Evolutionary conservation across 148 eudicot species (phyloP).

Genomic region (Vaccinium macrocarpon): DNA sequence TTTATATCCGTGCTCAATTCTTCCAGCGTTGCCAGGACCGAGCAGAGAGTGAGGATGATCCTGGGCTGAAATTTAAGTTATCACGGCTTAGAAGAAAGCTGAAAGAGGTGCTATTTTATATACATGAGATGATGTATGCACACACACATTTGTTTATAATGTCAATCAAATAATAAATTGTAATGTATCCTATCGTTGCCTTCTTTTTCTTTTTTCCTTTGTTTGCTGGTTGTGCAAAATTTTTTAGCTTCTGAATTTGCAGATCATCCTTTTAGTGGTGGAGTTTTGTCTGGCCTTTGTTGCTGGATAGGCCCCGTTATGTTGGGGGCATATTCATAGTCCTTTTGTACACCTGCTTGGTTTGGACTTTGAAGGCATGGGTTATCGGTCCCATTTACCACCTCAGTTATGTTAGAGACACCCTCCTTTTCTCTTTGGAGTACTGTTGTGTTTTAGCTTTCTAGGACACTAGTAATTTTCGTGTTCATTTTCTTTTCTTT

Average conservation of each 20-base stretch:
- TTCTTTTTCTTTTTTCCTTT: neutral
- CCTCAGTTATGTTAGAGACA: neutral
- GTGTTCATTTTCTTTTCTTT: neutral
- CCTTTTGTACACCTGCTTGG: neutral
- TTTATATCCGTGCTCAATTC: conserved; percentile 63
- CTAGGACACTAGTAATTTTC: neutral
- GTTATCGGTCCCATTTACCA: neutral
- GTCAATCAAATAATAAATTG: neutral
- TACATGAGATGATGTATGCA: neutral
- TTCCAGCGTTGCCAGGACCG: conserved; percentile 70
- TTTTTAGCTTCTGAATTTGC: neutral
- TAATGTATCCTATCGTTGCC: neutral
- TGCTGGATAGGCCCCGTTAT: neutral
- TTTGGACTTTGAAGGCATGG: neutral
- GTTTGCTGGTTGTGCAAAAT: neutral
- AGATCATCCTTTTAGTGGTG: neutral
- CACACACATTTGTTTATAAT: neutral
- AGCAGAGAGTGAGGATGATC: conserved; percentile 70
- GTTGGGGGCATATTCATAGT: neutral
- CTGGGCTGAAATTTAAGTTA: conserved; percentile 67
- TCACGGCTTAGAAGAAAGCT: conserved; percentile 80
- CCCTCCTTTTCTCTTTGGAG: neutral
- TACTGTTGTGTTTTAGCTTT: neutral
- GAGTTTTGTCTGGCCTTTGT: neutral
- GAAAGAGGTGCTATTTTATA: conserved; percentile 56